Percentiles rank a stretch among this genome's conserved stretches.
phyloP scores from a whole-genome alignment of 2,329 filamentous ascomycete species.

The Trichophyton schoenleinii region DNA sequence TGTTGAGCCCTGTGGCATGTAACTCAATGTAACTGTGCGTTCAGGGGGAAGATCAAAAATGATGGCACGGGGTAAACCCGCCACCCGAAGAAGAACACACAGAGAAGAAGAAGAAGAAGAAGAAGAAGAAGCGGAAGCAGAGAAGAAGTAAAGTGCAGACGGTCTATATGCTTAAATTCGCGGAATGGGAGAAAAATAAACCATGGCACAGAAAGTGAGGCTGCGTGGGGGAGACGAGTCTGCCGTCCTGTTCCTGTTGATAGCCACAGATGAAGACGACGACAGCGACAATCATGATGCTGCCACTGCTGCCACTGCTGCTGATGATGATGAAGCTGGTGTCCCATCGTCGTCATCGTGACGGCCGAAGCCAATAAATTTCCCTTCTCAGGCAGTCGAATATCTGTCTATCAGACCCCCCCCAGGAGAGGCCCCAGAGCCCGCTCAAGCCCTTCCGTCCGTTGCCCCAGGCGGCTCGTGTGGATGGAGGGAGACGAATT shows the following conservation, averaged over 20 bases:
- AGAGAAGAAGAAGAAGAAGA: not conserved
- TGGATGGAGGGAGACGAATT: not conserved
- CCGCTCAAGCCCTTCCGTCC: not conserved
- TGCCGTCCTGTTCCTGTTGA: not conserved
- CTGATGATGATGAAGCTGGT: not conserved
- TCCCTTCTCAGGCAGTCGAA: not conserved
- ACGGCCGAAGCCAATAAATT: not conserved
- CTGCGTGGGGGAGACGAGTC: not conserved
- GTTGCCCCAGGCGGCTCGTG: not conserved
- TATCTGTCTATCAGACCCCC: too few relatives aligned
- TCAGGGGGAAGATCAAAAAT: not conserved
- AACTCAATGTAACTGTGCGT: not conserved
- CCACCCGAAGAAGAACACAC: too few relatives aligned
- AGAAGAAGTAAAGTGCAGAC: not conserved
- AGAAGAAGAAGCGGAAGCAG: not conserved
- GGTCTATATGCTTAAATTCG: not conserved
- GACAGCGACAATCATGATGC: not conserved
- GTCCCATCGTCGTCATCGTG: not conserved
- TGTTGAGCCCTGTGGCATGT: not conserved
- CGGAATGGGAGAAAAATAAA: not conserved
- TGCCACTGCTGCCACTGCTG: too few relatives aligned
- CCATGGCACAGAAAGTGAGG: not conserved
- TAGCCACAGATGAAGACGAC: not conserved
- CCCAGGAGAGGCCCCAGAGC: not conserved
- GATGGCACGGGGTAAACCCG: too few relatives aligned